Base-by-base conservation (phyloP, 768 basidiomycete species). In the Podaxis rugospora region DNA sequence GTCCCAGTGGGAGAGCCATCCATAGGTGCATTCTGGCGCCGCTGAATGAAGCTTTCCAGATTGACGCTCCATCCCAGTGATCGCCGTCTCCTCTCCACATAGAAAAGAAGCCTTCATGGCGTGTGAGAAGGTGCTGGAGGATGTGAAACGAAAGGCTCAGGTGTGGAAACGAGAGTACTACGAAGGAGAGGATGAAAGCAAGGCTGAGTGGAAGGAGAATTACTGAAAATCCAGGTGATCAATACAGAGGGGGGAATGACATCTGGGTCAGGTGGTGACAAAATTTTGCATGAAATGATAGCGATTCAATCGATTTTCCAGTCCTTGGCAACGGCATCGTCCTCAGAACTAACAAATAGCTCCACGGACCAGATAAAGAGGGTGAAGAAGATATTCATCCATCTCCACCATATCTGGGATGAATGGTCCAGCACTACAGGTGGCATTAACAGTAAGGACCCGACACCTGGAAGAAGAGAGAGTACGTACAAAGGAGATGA, bases 121-220 rank as follows among this genome's bases (percentile, higher is more conserved):
- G 16, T 92, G 90, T 70, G 92, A 94, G 72, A 83, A 77, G 66
- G 85, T 95, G 61, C 78, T 96, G n/a, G 94, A 96, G 71, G 82
- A 87, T 61, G 87, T 95, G 59, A 96, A 96, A 76, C 74, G 73
- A 62, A 88, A 84, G 67, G 92, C 82, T 44, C 93, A 92, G 72
- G 89, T 95, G 64, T 96, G 94, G 94, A 95, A 96, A 76, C 76
- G 90, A 66, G 94, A 95, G 69, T 91, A 83, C 68, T 95, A 95
- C 66, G 88, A 88, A 67, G 89, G 85, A 5, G 82, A 85, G 65
- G 71, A 72, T 53, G 86, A 88, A 49, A 80, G 77, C 35, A 78
- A 76, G 53, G 88, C 88, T 9, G 80, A 83, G 67, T 90, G 89
- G 89, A 90, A 90, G 71, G 79, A 78, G 62, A 90, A 90, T 70